Evolutionary conservation across 805 yeast genomes (phyloP).

Genomic region (Candida orba): DNA sequence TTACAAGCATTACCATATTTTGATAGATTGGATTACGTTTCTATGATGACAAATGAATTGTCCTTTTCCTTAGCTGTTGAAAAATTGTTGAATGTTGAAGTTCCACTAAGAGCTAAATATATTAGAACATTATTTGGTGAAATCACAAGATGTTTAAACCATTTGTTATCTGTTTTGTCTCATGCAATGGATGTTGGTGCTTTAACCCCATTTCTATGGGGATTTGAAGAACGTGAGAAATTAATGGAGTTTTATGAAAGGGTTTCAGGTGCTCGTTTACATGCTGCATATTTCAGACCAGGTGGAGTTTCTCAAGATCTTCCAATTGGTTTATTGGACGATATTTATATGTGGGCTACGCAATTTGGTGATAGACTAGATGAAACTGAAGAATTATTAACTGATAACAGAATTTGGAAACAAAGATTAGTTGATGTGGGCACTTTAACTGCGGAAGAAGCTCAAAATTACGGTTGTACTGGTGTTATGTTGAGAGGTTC

Average conservation of each 20-base stretch:
- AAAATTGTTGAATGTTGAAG: constrained; percentile 75
- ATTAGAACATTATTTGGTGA: constrained; percentile 83
- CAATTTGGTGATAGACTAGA: constrained; percentile 91
- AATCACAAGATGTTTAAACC: constrained; percentile 77
- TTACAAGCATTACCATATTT: constrained; percentile 86
- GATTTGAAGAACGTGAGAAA: constrained; percentile 89
- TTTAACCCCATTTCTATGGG: constrained; percentile 88
- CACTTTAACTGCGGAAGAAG: constrained; percentile 78
- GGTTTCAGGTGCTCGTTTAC: constrained; percentile 86
- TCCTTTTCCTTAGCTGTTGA: constrained; percentile 80
- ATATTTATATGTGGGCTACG: constrained; percentile 93
- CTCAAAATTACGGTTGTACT: constrained; percentile 68
- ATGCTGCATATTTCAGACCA: constrained; percentile 82
- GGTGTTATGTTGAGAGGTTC: constrained; percentile 92
- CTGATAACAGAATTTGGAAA: constrained; percentile 90
- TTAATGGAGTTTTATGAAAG: constrained; percentile 89
- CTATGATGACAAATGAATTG: constrained; percentile 88
- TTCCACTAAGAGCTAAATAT: constrained; percentile 79
- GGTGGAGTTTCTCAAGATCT: constrained; percentile 89
- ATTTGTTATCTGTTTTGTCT: constrained; percentile 77
- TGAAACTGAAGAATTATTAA: constrained; percentile 81
- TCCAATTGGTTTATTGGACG: constrained; percentile 81
- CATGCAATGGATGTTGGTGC: constrained; percentile 97
- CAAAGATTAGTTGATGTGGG: constrained; percentile 81
- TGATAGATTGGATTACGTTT: constrained; percentile 78